Evolutionary conservation across 2,329 filamentous ascomycete genomes (phyloP).

Genomic region (Apiospora arundinis): DNA sequence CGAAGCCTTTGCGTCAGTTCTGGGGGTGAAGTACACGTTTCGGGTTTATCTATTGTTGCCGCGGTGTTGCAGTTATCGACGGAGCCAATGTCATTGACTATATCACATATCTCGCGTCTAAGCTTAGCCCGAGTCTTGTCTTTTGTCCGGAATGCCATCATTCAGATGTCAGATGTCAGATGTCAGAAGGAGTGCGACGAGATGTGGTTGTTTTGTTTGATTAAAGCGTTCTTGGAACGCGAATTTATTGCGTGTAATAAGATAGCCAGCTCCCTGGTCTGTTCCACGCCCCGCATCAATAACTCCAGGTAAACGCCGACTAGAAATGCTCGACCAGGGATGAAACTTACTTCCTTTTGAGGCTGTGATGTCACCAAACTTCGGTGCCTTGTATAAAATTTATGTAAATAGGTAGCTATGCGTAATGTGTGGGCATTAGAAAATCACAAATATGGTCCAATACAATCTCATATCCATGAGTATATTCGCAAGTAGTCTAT

Average conservation of each 20-base stretch:
- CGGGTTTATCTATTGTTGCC: conserved; percentile 1
- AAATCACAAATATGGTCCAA: background rate
- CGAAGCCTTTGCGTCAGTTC: background rate
- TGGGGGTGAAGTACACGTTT: conserved; percentile 7
- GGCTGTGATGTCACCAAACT: background rate
- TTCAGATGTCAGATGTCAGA: background rate
- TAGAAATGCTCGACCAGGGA: background rate
- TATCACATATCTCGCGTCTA: background rate
- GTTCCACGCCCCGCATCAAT: background rate
- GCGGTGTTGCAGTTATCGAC: conserved; percentile 8
- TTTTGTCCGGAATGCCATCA: background rate
- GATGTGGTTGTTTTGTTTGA: background rate
- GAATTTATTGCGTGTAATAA: background rate
- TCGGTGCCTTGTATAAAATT: background rate
- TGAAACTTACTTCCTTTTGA: background rate
- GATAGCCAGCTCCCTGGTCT: background rate
- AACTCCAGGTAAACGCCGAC: background rate
- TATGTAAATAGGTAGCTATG: background rate
- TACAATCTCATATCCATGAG: background rate
- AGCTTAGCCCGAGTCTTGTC: conserved; percentile 1
- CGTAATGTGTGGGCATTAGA: background rate
- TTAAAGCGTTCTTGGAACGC: background rate
- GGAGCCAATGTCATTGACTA: conserved; percentile 7
- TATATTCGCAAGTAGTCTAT: background rate
- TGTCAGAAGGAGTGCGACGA: background rate